Evolutionary conservation across 805 yeast genomes (phyloP).

Genomic region (Starmerella ratchasimensis): DNA sequence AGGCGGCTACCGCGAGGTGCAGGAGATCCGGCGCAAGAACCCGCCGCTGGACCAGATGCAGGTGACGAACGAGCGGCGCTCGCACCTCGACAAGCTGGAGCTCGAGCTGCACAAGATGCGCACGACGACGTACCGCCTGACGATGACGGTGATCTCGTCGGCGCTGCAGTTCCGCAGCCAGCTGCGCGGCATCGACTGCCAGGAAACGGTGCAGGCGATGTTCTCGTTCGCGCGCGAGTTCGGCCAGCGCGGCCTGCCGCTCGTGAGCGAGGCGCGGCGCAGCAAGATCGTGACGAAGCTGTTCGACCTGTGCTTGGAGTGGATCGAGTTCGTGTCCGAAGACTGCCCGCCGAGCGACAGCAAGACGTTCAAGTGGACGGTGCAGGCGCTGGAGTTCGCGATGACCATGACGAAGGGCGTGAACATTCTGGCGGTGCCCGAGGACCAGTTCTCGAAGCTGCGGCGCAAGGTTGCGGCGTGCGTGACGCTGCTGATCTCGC

Average conservation of each 20-base stretch:
- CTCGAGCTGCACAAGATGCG: slow-evolving; percentile 55
- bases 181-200: slow-evolving; percentile 48
- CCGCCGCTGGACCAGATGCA: slow-evolving; percentile 11
- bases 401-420: slow-evolving; percentile 88
- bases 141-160: slow-evolving; percentile 50
- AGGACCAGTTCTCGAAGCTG: slow-evolving; percentile 57
- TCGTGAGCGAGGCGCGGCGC: slow-evolving; percentile 50
- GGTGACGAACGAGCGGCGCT: slow-evolving; percentile 27
- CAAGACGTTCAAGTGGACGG: slow-evolving; percentile 92
- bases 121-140: slow-evolving; percentile 51
- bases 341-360: slow-evolving; percentile 89
- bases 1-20: slow-evolving; percentile 49
- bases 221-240: slow-evolving; percentile 71
- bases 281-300: slow-evolving; percentile 53
- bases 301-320: slow-evolving; percentile 64
- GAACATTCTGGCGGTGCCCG: slow-evolving; percentile 66
- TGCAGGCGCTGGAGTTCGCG: slow-evolving; percentile 85
- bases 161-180: slow-evolving; percentile 35
- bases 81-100: slow-evolving; percentile 62
- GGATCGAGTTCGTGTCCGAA: slow-evolving; percentile 88
- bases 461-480: slow-evolving; percentile 83
- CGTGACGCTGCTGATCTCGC: slow-evolving; percentile 84
- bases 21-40: slow-evolving; percentile 26
- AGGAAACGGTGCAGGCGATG: slow-evolving; percentile 60
- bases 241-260: slow-evolving; percentile 56